phyloP scores from a whole-genome alignment of 805 yeast species.

The Sugiyamaella americana region DNA sequence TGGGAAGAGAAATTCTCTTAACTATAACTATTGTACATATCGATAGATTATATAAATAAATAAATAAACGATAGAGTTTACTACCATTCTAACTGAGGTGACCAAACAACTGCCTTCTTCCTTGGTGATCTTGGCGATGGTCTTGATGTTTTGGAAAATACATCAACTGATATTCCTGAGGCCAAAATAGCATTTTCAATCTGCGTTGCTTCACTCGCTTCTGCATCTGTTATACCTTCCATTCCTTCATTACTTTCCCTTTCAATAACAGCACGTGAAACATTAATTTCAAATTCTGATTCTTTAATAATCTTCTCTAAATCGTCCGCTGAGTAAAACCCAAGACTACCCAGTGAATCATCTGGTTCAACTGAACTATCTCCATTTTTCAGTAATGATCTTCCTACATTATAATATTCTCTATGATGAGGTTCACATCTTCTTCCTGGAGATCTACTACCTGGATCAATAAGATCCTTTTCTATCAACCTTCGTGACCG shows the following conservation, averaged over 20 bases:
- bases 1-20: no score
- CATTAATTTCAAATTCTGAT: not conserved
- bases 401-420: not conserved
- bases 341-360: not conserved
- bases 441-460: conserved; percentile 13
- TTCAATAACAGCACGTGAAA: no score
- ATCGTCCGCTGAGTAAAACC: conserved; percentile 14
- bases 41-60: no score
- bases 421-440: conserved; percentile 15
- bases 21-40: no score
- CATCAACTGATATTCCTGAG: not conserved
- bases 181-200: no score
- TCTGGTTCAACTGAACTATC: not conserved
- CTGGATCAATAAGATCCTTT: conserved; percentile 8
- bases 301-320: conserved; percentile 3
- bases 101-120: not conserved
- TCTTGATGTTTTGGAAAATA: not conserved
- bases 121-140: not conserved
- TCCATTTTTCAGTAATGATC: conserved; percentile 6
- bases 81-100: not conserved
- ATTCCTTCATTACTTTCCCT: no score
- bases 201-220: no score
- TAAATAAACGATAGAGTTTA: no score
- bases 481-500: conserved; percentile 10
- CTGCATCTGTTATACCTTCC: no score